phyloP scores from a whole-genome alignment of 257 asterid genomes.

The Paulownia fortunei region DNA sequence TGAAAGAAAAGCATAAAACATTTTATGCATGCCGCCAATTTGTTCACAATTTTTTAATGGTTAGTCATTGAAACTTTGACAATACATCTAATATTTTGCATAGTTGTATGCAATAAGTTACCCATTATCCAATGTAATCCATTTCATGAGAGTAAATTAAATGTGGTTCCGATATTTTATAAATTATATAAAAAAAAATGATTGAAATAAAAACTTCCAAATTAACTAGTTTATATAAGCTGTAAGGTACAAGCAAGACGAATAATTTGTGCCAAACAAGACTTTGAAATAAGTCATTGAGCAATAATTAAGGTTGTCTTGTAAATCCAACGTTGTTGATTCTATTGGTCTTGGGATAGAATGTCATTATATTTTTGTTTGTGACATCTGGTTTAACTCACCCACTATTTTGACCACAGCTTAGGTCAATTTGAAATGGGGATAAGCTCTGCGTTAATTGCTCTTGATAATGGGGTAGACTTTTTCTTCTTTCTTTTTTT shows the following conservation, averaged over 20 bases:
- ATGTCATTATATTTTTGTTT: slow-evolving; percentile 19
- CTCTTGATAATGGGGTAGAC: slow-evolving; percentile 28
- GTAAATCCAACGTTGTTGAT: slow-evolving; percentile 32
- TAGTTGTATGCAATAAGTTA: too few relatives aligned
- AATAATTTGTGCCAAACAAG: slow-evolving; percentile 32
- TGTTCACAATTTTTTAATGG: too few relatives aligned
- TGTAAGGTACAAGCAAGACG: not conserved
- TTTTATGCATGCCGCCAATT: too few relatives aligned
- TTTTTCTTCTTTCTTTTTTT: not conserved
- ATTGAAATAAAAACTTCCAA: not conserved
- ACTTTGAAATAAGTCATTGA: not conserved
- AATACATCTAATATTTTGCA: too few relatives aligned
- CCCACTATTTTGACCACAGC: not conserved
- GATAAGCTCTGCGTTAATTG: slow-evolving; percentile 35
- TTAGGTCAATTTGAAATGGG: slow-evolving; percentile 17
- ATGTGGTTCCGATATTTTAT: not conserved
- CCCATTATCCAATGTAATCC: too few relatives aligned
- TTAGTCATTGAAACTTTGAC: too few relatives aligned
- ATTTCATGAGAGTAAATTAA: too few relatives aligned
- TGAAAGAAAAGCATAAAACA: too few relatives aligned
- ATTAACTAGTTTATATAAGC: not conserved
- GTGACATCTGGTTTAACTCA: slow-evolving; percentile 10
- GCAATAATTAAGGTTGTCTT: slow-evolving; percentile 34
- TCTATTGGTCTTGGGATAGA: slow-evolving; percentile 32
- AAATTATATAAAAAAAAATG: not conserved